Evolutionary conservation across 164 flowering plant species (phyloP).

Genomic region (Tetrastigma voinierianum): DNA sequence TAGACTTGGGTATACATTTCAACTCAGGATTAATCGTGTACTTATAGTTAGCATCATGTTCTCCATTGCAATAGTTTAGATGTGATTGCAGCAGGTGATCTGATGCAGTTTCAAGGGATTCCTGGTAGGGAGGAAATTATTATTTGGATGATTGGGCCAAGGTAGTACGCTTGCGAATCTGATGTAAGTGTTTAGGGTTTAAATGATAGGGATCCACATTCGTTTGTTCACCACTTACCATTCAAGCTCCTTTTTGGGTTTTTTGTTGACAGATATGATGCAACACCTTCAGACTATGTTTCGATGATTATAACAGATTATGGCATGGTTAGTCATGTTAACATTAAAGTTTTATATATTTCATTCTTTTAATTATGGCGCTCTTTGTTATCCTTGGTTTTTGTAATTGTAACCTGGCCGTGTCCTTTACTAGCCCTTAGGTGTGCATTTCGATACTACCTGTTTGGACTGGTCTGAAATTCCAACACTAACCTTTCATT

Average conservation of each 20-base stretch:
- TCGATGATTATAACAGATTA: conserved; percentile 91
- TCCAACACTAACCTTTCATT: no score
- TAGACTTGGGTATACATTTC: conserved; percentile 69
- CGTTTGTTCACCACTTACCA: background rate
- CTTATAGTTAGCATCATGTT: background rate
- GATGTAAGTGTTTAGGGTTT: conserved; percentile 43
- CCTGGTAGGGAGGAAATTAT: conserved; percentile 59
- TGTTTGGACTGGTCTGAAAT: no score
- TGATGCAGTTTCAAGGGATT: conserved; percentile 67
- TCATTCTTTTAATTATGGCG: background rate
- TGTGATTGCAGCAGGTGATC: conserved; percentile 63
- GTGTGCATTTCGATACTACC: no score
- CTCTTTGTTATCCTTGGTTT: background rate
- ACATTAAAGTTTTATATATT: background rate
- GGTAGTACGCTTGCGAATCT: conserved; percentile 67
- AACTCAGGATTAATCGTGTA: background rate
- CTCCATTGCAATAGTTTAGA: background rate
- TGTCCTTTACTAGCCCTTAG: no score
- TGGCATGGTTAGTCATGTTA: conserved; percentile 78
- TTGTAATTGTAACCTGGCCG: no score
- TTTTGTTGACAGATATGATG: conserved; percentile 71
- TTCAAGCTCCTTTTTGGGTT: conserved; percentile 7
- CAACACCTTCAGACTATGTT: conserved; percentile 87
- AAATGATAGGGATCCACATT: background rate
- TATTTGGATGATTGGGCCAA: conserved; percentile 50